These are phyloP conservation scores for Leccinum pellstonianum DNA, from an alignment of 768 basidiomycete species.

Conservation along the genomic window DNA sequence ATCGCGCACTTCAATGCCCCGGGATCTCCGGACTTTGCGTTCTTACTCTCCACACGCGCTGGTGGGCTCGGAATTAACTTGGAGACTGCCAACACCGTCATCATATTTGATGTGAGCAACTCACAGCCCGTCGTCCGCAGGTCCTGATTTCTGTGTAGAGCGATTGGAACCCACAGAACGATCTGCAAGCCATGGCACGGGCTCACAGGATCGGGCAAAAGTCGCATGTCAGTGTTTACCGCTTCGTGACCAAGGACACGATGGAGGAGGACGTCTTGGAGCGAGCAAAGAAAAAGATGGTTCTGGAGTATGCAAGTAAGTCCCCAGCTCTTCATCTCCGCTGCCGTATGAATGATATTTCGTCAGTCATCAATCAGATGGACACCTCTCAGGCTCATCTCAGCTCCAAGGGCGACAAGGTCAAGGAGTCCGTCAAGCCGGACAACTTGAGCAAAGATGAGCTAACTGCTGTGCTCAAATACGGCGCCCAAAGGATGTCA, in stretches of 20 bases:
- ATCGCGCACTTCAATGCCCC: slow-evolving; percentile 97
- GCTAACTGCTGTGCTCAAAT: slow-evolving; percentile 95
- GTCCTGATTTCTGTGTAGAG: slow-evolving; percentile 52
- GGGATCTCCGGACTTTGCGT: slow-evolving; percentile 93
- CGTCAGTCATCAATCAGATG: slow-evolving; percentile 98
- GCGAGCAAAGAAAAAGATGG: slow-evolving; percentile 99
- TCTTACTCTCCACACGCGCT: slow-evolving; percentile 93
- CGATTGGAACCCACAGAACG: slow-evolving; percentile 99
- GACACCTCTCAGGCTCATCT: slow-evolving; percentile 98
- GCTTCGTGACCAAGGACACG: slow-evolving; percentile 98
- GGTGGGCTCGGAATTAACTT: slow-evolving; percentile 98
- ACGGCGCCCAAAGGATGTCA: slow-evolving; percentile 96
- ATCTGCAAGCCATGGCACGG: slow-evolving; percentile 98
- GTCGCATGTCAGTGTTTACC: slow-evolving; percentile 96
- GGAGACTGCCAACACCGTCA: slow-evolving; percentile 98
- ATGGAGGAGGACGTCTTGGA: slow-evolving; percentile 99
- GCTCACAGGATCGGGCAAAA: slow-evolving; percentile 99
- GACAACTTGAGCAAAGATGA: slow-evolving; percentile 94
- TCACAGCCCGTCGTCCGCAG: neutral
- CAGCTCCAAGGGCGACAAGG: slow-evolving; percentile 67
- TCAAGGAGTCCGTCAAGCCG: slow-evolving; percentile 70
- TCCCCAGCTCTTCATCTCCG: slow-evolving; percentile 30
- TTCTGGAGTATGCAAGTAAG: slow-evolving; percentile 97
- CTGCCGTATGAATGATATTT: slow-evolving; percentile 9
- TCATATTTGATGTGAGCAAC: slow-evolving; percentile 90